Conservation (phyloP, 1,139 yeast species). For the Hanseniaspora sp. region DNA sequence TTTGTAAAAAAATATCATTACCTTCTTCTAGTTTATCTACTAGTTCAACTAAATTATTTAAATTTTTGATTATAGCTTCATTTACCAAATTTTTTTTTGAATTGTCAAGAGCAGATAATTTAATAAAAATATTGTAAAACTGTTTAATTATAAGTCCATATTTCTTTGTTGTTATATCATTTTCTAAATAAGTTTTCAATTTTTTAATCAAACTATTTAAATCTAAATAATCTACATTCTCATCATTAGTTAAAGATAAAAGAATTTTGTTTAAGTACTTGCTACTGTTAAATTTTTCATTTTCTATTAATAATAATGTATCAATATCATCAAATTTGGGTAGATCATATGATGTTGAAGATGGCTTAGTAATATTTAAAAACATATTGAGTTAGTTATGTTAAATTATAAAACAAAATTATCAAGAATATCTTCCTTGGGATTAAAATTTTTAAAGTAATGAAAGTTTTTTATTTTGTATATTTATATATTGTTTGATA, state of each 20-base stretch:
- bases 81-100: not conserved
- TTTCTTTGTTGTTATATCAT: slow-evolving; percentile 4
- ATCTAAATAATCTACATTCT: not conserved
- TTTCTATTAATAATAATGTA: not conserved
- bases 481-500: too few relatives aligned
- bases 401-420: too few relatives aligned
- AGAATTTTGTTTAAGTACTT: slow-evolving; percentile 4
- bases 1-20: not conserved
- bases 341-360: not conserved
- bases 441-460: too few relatives aligned
- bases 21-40: not conserved
- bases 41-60: not conserved
- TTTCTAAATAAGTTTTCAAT: not conserved
- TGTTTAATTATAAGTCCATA: not conserved
- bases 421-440: too few relatives aligned
- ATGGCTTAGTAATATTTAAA: too few relatives aligned
- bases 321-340: slow-evolving; percentile 2
- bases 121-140: not conserved
- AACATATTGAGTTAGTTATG: too few relatives aligned
- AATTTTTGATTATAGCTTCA: not conserved
- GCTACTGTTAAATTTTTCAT: slow-evolving; percentile 2
- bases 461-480: too few relatives aligned
- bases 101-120: not conserved
- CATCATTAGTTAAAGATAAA: not conserved
- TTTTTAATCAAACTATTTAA: not conserved